Conservation (phyloP, 495 filamentous ascomycete species). For the Aspergillus conjunctus region DNA sequence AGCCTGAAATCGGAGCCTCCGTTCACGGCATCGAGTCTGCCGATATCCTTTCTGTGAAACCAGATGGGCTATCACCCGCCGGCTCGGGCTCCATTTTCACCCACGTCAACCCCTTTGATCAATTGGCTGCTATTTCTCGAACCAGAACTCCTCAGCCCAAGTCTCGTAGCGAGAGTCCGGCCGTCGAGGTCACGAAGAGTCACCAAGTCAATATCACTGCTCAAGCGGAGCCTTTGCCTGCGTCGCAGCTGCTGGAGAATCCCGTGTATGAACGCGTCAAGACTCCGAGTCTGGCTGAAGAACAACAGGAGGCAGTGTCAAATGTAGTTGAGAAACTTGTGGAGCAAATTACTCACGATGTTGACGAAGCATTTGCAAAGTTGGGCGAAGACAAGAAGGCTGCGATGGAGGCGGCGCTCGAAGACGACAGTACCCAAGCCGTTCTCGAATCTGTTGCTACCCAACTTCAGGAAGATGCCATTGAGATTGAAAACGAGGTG, state of each 20-base stretch:
- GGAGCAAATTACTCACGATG: slow-evolving; percentile 66
- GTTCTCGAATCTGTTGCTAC: slow-evolving; percentile 38
- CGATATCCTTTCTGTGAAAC: slow-evolving; percentile 30
- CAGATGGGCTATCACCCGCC: slow-evolving; percentile 27
- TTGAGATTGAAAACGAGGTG: slow-evolving; percentile 19
- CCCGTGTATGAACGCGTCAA: slow-evolving; percentile 29
- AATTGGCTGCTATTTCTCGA: slow-evolving; percentile 67
- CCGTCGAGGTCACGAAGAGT: slow-evolving; percentile 33
- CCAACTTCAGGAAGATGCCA: slow-evolving; percentile 37
- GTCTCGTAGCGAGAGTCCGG: slow-evolving; percentile 41
- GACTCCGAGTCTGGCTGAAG: slow-evolving; percentile 38
- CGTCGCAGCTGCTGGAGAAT: slow-evolving; percentile 15
- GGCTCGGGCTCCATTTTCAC: slow-evolving; percentile 63
- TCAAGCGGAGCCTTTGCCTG: slow-evolving; percentile 20
- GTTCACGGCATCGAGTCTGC: slow-evolving; percentile 27
- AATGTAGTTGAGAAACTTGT: slow-evolving; percentile 71
- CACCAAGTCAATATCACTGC: slow-evolving; percentile 31
- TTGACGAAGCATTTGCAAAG: slow-evolving; percentile 64
- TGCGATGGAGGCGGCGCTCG: slow-evolving; percentile 29
- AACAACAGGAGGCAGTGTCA: slow-evolving; percentile 65
- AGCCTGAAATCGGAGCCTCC: slow-evolving; percentile 25
- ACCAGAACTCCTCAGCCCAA: slow-evolving; percentile 51
- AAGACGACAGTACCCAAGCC: slow-evolving; percentile 39
- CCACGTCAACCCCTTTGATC: slow-evolving; percentile 80
- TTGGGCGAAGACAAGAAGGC: slow-evolving; percentile 39